Percentiles rank a stretch among this genome's conserved stretches.
These are phyloP conservation scores for Pisolithus sp. DNA, from an alignment of 768 basidiomycete genomes.

Conservation along the genomic window DNA sequence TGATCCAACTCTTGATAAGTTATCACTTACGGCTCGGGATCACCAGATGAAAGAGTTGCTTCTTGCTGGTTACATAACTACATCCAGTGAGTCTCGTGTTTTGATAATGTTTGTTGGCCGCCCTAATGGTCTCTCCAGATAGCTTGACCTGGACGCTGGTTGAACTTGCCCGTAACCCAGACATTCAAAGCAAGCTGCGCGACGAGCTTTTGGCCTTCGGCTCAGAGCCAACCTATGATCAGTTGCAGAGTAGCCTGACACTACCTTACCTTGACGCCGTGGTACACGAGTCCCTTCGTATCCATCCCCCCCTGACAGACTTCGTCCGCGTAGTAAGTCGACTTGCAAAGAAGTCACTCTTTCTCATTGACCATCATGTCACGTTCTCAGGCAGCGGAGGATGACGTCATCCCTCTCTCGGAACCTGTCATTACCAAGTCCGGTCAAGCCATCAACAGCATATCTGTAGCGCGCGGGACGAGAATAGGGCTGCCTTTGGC, in stretches of 20 bases:
- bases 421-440: conserved; percentile 23
- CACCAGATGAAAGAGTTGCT: conserved; percentile 9
- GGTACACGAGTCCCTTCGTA: conserved; percentile 20
- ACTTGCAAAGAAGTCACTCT: too few species aligned
- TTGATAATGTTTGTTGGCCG: background rate
- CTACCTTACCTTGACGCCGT: conserved; percentile 34
- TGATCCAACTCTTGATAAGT: too few species aligned
- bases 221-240: conserved; percentile 35
- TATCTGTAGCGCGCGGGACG: conserved; percentile 35
- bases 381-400: conserved; percentile 27
- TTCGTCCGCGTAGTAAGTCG: conserved; percentile 26
- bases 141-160: conserved; percentile 21
- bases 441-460: conserved; percentile 24
- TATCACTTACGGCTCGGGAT: background rate
- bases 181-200: conserved; percentile 18
- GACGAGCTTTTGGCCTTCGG: conserved; percentile 6
- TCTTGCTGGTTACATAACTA: conserved; percentile 13
- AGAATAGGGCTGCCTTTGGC: conserved; percentile 20
- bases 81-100: conserved; percentile 9
- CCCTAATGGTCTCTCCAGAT: conserved; percentile 13
- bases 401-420: conserved; percentile 34
- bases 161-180: conserved; percentile 20
- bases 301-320: conserved; percentile 30
- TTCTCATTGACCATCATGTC: background rate
- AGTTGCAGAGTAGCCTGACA: conserved; percentile 26